These are phyloP conservation scores for Aegilops speltoides DNA, from an alignment of 176 grass and related monocot genomes.

Conservation along the genomic window DNA sequence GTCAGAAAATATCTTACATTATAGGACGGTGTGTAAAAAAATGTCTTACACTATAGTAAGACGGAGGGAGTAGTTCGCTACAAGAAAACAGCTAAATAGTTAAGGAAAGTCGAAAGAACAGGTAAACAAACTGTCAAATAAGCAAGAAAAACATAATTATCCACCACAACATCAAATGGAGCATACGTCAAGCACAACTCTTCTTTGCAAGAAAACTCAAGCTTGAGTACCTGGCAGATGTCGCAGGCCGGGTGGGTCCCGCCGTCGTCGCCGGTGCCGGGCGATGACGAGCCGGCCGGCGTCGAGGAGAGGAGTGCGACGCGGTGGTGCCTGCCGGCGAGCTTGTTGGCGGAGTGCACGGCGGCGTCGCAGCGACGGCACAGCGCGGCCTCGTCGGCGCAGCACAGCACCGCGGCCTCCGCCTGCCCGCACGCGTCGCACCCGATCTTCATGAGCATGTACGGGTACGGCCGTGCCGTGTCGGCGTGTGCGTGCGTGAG, in stretches of 20 bases:
- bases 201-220: no score
- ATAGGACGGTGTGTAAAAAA: no score
- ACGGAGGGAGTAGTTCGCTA: no score
- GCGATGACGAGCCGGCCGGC: neutral
- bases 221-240: conserved; percentile 62
- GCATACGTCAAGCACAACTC: no score
- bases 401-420: conserved; percentile 75
- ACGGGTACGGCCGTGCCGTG: neutral
- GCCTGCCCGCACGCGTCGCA: conserved; percentile 74
- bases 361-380: conserved; percentile 65
- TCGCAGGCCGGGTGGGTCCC: conserved; percentile 44
- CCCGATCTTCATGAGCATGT: conserved; percentile 61
- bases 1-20: no score
- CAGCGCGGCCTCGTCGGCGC: conserved; percentile 81
- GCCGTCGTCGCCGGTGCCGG: neutral
- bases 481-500: neutral
- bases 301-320: conserved; percentile 51
- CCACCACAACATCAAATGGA: no score
- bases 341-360: conserved; percentile 87
- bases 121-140: no score
- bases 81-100: no score
- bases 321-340: conserved; percentile 73
- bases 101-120: no score
- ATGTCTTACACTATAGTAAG: no score
- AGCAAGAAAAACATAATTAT: no score